Percentiles rank a stretch among this genome's conserved stretches.
phyloP scores from a whole-genome alignment of 1,284 basidiomycete genomes.

The Ceratobasidium sp. region DNA sequence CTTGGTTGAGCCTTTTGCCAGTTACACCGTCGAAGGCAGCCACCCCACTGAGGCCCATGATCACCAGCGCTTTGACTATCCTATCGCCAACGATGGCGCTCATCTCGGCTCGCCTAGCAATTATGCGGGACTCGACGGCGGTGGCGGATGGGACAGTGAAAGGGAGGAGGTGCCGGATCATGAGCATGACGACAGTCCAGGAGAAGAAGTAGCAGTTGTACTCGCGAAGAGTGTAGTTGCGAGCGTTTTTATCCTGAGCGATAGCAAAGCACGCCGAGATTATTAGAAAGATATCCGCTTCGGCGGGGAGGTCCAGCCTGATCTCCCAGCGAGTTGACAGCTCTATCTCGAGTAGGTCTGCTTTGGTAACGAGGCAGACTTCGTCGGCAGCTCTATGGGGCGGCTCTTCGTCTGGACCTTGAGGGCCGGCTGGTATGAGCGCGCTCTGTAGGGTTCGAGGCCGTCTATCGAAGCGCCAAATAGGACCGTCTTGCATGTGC shows the following conservation, averaged over 20 bases:
- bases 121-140: too few relatives aligned
- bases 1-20: conserved; percentile 6
- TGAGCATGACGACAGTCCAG: too few relatives aligned
- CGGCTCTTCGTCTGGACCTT: neutral
- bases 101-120: neutral
- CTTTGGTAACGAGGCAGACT: neutral
- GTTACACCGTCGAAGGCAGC: conserved; percentile 12
- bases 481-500: conserved; percentile 12
- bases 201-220: too few relatives aligned
- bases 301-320: neutral
- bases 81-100: conserved; percentile 11
- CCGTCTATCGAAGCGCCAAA: conserved; percentile 18
- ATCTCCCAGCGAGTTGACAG: neutral
- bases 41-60: conserved; percentile 4
- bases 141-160: too few relatives aligned
- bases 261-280: conserved; percentile 8
- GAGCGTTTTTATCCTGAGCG: neutral
- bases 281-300: neutral
- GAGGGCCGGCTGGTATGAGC: neutral
- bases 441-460: conserved; percentile 3
- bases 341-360: neutral
- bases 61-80: conserved; percentile 17
- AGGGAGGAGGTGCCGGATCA: too few relatives aligned
- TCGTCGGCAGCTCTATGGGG: conserved; percentile 3
- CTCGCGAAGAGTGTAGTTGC: too few relatives aligned